These are phyloP conservation scores for Cercospora sp. DNA, from an alignment of 2,329 filamentous ascomycete species.

Conservation along the genomic window DNA sequence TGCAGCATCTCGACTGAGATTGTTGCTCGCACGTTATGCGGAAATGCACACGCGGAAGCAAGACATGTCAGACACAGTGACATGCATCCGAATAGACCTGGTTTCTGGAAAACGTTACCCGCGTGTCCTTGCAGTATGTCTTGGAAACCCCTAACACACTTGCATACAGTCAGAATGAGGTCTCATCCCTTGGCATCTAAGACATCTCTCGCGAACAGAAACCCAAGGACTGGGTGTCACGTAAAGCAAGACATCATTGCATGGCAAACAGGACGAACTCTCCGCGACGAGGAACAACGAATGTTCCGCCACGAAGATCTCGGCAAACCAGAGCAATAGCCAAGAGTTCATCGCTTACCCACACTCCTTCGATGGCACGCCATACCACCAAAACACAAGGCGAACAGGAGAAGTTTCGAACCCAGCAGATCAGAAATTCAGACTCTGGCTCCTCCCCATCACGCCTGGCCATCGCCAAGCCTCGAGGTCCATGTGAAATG, in stretches of 20 bases:
- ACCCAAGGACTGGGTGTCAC: not conserved
- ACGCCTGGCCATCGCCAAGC: not conserved
- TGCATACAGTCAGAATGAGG: not conserved
- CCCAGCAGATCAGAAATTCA: not conserved
- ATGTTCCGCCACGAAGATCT: not conserved
- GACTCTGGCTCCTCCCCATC: not conserved
- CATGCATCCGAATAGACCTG: not conserved
- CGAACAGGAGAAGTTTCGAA: not conserved
- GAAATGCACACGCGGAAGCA: not conserved
- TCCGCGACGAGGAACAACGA: not conserved
- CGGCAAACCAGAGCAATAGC: not conserved
- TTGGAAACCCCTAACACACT: not conserved
- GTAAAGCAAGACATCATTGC: not conserved
- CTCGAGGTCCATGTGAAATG: not conserved
- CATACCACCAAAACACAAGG: not conserved
- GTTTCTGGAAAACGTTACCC: not conserved
- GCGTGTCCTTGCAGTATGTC: not conserved
- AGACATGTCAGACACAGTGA: not conserved
- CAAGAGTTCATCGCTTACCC: not conserved
- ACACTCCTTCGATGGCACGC: not conserved
- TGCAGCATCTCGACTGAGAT: not conserved
- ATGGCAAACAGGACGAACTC: not conserved
- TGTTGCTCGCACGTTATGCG: not conserved
- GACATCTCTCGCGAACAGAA: not conserved
- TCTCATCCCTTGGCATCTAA: not conserved